phyloP scores from a whole-genome alignment of 257 asterid species.

The Gardenia jasminoides region DNA sequence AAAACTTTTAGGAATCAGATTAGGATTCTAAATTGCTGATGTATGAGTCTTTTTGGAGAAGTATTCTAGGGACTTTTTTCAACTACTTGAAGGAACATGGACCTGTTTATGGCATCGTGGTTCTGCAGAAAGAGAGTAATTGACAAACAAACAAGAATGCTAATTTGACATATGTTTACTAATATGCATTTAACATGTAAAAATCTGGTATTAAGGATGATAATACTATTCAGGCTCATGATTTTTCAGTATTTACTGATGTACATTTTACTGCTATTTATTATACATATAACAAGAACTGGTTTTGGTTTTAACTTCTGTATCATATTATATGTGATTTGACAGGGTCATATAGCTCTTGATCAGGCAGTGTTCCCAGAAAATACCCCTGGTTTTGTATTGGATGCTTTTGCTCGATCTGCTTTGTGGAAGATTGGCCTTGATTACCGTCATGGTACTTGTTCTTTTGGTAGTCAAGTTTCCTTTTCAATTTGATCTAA shows the following conservation, averaged over 20 bases:
- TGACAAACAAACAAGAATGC: not conserved
- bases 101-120: not conserved
- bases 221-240: not conserved
- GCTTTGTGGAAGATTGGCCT: constrained; percentile 98
- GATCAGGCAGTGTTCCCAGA: constrained; percentile 96
- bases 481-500: not conserved
- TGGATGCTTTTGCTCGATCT: constrained; percentile 94
- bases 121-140: not conserved
- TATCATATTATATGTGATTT: not conserved
- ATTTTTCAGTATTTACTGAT: not conserved
- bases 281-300: not conserved
- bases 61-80: not conserved
- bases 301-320: not conserved
- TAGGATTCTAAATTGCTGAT: constrained; percentile 3
- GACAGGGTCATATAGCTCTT: constrained; percentile 95
- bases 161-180: not conserved
- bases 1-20: not conserved
- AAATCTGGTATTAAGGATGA: not conserved
- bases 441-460: constrained; percentile 93
- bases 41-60: not conserved
- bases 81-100: not conserved
- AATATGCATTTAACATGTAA: not conserved
- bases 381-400: constrained; percentile 89
- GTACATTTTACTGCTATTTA: not conserved
- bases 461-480: constrained; percentile 2